Base-by-base conservation (phyloP, 805 yeast species). In the Deakozyma indianensis region DNA sequence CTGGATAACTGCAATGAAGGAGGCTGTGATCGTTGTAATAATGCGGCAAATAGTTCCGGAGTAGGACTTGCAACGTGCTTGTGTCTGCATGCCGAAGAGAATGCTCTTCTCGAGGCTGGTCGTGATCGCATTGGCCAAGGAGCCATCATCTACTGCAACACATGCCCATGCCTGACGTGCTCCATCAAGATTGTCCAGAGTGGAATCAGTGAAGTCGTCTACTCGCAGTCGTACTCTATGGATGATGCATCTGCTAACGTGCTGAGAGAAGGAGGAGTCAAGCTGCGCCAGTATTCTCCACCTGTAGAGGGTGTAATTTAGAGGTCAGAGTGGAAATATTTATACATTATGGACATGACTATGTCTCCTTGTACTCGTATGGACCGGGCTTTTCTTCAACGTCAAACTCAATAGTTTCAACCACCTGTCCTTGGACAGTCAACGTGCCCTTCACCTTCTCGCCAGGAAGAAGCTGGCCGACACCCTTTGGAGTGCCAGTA, bases 401-500 rank as follows among this genome's bases (percentile, higher is more conserved):
- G 28, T 65, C 69, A 24, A 78, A 62, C 16, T 70, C 69, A 45
- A 82, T 64, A 4, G 54, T 50, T 25, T 70, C 75, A 23, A 90
- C 58, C 7, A 69, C 68, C 47, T 74, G 57, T 9, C 78, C 90
- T 27, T 73, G 73, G 25, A 70, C 73, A 23, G 61, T 63, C 50
- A 86, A 62, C 51, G 74, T 72, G 4, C 94, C 94, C 41, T 70
- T 69, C 23, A 92, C 67, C 22, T 61, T 57, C 59, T 92, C 97
- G 7, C 96, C 97, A 0, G 94, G 83, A 3, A 61, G 62, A 27
- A 88, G 65, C 22, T 73, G 66, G 5, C 97, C 96, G n/a, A 92
- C 98, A 16, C 98, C 98, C 62, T 87, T 85, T 41, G 98, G 98
- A 1, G 98, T 92, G 16, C 98, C 98, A 1, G 98, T 92, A 44